phyloP scores from a whole-genome alignment of 352 stramenopile genomes.

The Phytophthora melonis region DNA sequence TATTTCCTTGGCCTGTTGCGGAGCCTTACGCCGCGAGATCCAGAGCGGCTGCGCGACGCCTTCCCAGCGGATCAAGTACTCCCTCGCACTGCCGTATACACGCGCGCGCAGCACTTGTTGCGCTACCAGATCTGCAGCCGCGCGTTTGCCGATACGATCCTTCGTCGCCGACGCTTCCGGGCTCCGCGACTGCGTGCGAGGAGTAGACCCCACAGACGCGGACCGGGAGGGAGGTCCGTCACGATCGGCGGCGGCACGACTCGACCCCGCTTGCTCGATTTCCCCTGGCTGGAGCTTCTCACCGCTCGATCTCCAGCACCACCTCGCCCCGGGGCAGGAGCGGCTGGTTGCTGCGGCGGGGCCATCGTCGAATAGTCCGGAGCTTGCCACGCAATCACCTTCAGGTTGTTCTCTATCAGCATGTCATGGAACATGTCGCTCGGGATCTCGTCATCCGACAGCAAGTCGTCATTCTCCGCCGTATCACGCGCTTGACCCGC shows the following conservation, averaged over 20 bases:
- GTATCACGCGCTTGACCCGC: neutral
- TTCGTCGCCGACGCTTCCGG: slow-evolving; percentile 6
- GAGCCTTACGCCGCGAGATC: slow-evolving; percentile 47
- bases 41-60: slow-evolving; percentile 34
- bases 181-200: slow-evolving; percentile 6
- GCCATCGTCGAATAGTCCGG: slow-evolving; percentile 13
- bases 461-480: neutral
- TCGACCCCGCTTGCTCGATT: slow-evolving; percentile 10
- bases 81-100: slow-evolving; percentile 24
- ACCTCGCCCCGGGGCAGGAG: neutral
- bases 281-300: slow-evolving; percentile 6
- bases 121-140: slow-evolving; percentile 29
- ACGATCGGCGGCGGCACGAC: slow-evolving; percentile 14
- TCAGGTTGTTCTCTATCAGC: slow-evolving; percentile 31
- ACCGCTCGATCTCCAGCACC: neutral
- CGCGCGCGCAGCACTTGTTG: slow-evolving; percentile 44
- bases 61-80: slow-evolving; percentile 54
- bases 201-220: slow-evolving; percentile 6
- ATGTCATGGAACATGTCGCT: slow-evolving; percentile 27
- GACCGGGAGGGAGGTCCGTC: slow-evolving; percentile 19
- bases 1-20: slow-evolving; percentile 35
- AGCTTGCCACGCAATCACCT: slow-evolving; percentile 24
- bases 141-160: slow-evolving; percentile 36
- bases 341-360: neutral
- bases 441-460: slow-evolving; percentile 24